Base-by-base conservation (phyloP, 352 stramenopile genomes). In the Pythium phragmitis region DNA sequence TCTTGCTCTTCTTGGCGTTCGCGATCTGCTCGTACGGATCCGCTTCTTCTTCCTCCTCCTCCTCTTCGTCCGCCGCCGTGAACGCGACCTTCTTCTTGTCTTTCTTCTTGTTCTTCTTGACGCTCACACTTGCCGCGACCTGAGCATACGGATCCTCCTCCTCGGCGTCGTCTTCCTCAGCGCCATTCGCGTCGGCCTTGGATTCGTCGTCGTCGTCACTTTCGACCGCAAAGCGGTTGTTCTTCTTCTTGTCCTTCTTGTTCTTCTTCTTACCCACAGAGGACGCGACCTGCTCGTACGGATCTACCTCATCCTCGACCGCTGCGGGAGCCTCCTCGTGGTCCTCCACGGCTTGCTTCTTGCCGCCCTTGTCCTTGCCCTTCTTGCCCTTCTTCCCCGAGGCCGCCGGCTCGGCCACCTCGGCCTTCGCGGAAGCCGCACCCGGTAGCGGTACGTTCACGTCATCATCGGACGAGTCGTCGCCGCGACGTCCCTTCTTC, bases 1-100 rank as follows among this genome's bases (percentile, higher is more conserved):
- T 88, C 59, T 87, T 87, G 70, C 69, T 87, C 76, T 89, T 92
- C 77, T 91, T 92, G 70, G 79, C 77, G 67, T 67, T 82, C 68
- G 76, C 42, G n/a, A 63, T 70, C 21, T 73, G 63, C 23, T 79
- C 79, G 53, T 92, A 89, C 50, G 71, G 64, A 26, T 92, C 73
- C 26, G 57, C 26, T 47, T 79, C 76, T 21, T 77, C 72, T 28
- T 75, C 75, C 6, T 73, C 68, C 9, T 51, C 39, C 30, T 60
- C 54, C 39, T 33, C 54, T 17, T 80, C 74, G 6, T 65, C 64
- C 3, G 57, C 60, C 34, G 61, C 30, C n/a, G 39, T 19, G 19
- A 66, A 65, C 57, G 64, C 64, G 16, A 66, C 57, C 54, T 73
- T 73, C 61, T 74, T 67, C 47, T 75, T 72, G 46, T 70, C 62